A percentile compares a stretch with the other conserved stretches of the same genome.
These are phyloP conservation scores for Aspergillus saccharolyticus DNA, from an alignment of 495 filamentous ascomycete species.

Conservation along the genomic window DNA sequence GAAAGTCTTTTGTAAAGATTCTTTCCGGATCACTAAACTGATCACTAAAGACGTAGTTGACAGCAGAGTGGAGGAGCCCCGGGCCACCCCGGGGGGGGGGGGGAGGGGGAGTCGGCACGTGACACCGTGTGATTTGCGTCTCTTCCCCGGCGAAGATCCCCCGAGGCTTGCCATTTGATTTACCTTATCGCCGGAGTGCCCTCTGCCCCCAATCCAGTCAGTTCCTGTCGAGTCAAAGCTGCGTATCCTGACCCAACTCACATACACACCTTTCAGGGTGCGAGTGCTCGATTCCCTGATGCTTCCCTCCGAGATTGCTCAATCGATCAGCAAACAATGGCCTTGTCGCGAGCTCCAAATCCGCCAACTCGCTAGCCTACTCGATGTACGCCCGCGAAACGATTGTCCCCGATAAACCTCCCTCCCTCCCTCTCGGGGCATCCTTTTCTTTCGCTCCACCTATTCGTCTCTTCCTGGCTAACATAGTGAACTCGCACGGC, in stretches of 20 bases:
- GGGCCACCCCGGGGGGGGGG: too few relatives aligned
- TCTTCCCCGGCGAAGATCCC: slow-evolving; percentile 6
- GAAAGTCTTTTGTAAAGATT: too few relatives aligned
- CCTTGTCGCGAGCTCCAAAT: slow-evolving; percentile 64
- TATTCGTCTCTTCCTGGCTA: slow-evolving; percentile 7
- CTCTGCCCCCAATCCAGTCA: not conserved
- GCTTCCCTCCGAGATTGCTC: slow-evolving; percentile 33
- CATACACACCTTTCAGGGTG: not conserved
- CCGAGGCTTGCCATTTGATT: not conserved
- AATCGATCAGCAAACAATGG: slow-evolving; percentile 47
- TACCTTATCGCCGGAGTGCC: slow-evolving; percentile 5
- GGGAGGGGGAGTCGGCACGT: too few relatives aligned
- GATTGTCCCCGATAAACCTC: not conserved
- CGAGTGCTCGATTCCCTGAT: slow-evolving; percentile 12
- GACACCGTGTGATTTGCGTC: slow-evolving; percentile 2
- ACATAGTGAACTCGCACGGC: slow-evolving; percentile 4
- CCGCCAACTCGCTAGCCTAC: slow-evolving; percentile 55
- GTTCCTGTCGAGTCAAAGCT: not conserved
- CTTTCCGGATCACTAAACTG: too few relatives aligned
- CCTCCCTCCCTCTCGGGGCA: too few relatives aligned
- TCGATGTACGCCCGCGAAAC: slow-evolving; percentile 44
- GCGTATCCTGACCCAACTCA: not conserved
- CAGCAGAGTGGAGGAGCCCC: too few relatives aligned
- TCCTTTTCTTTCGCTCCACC: too few relatives aligned
- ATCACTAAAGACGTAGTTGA: too few relatives aligned